Conservation (phyloP, 2,329 filamentous ascomycete genomes). For the Cyphellophora attinorum region DNA sequence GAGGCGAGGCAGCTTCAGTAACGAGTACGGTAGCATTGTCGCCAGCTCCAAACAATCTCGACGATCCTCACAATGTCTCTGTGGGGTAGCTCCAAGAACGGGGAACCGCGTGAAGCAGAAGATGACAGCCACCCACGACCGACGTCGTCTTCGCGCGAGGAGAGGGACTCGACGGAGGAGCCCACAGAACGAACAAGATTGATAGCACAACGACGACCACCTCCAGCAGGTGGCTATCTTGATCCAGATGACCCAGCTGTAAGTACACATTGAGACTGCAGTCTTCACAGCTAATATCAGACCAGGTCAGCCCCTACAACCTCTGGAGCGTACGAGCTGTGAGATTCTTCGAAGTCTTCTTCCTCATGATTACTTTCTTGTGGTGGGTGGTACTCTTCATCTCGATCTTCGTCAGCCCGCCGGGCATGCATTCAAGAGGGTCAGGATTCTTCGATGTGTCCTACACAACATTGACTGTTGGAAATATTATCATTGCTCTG, state of each 20-base stretch:
- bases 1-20: too few relatives aligned
- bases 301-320: constrained; percentile 74
- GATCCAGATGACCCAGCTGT: constrained; percentile 76
- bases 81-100: constrained; percentile 45
- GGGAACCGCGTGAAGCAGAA: constrained; percentile 25
- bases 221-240: constrained; percentile 59
- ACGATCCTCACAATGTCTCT: too few relatives aligned
- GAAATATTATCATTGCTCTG: constrained; percentile 65
- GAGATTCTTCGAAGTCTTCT: constrained; percentile 66
- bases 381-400: constrained; percentile 93
- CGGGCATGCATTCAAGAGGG: constrained; percentile 73
- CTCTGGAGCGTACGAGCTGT: constrained; percentile 80
- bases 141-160: constrained; percentile 12
- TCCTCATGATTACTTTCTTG: constrained; percentile 66
- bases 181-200: constrained; percentile 56
- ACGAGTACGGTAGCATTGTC: too few relatives aligned
- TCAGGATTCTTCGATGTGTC: constrained; percentile 88
- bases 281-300: background rate
- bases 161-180: constrained; percentile 24
- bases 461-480: constrained; percentile 68
- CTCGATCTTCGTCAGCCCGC: constrained; percentile 81
- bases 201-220: constrained; percentile 42
- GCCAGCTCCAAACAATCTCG: too few relatives aligned
- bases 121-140: constrained; percentile 17
- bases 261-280: constrained; percentile 22